A percentile compares a stretch with the other conserved stretches of the same genome.
Evolutionary conservation across 768 basidiomycete species (phyloP).

Genomic region (Rubroboletus pulcherrimus): DNA sequence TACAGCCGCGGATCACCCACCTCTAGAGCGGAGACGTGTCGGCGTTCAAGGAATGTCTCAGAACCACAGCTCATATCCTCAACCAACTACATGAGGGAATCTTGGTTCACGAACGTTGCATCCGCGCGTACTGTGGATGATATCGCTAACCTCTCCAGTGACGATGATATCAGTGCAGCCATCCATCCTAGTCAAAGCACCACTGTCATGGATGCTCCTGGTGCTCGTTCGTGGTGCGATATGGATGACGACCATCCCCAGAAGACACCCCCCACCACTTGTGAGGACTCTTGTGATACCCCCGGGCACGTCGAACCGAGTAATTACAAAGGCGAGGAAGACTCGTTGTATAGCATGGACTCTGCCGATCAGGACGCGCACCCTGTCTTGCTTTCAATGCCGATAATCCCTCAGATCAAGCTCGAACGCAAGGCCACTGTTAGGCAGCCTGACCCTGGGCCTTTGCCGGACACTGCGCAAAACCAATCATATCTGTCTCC

Average conservation of each 20-base stretch:
- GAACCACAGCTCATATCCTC: constrained; percentile 22
- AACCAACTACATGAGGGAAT: constrained; percentile 13
- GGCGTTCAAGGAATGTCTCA: constrained; percentile 19
- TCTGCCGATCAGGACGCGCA: constrained; percentile 26
- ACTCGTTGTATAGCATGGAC: constrained; percentile 23
- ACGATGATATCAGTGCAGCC: not conserved
- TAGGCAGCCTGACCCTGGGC: constrained; percentile 5
- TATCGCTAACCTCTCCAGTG: constrained; percentile 2
- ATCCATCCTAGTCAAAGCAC: constrained; percentile 1
- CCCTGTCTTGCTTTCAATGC: constrained; percentile 24
- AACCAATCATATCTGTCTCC: constrained; percentile 18
- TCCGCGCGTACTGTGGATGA: constrained; percentile 10
- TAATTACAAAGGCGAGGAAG: constrained; percentile 8
- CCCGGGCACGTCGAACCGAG: not conserved
- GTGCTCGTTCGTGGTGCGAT: not conserved
- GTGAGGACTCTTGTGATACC: not conserved
- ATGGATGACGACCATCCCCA: not conserved
- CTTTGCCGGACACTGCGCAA: not conserved
- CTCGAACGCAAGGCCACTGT: constrained; percentile 27
- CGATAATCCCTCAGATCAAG: constrained; percentile 26
- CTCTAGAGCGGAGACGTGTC: not conserved
- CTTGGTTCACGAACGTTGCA: constrained; percentile 14
- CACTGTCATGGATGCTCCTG: not conserved
- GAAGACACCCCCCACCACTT: not conserved
- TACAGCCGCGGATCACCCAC: not conserved